Evolutionary conservation across 257 asterid genomes (phyloP), one percentile per base, ranked within the genome.

Genomic region (Coffea eugenioides): DNA sequence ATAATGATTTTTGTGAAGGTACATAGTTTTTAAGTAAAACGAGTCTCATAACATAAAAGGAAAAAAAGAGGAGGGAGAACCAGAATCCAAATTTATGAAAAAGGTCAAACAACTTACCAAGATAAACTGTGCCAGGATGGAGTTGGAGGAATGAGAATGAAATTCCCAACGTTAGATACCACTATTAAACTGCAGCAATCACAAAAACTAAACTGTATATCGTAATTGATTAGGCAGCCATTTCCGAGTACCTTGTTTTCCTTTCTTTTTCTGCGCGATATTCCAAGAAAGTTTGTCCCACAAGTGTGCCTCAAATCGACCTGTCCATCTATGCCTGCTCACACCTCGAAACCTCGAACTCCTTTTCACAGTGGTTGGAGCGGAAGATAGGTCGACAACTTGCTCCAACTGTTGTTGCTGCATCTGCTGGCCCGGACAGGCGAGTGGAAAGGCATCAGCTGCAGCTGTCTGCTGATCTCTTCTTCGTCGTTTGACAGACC

Each of bases 271-370:
- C 84, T 89, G 95, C 27, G 93, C 84, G n/a, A 73, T 85, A 71
- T 89, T 88, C 92, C 92, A 89, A 31, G 89, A 86, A 43, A 84
- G 85, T 74, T 91, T 91, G 85, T 91, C 95, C 93, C 95, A 91
- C 78, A 91, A 82, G 82, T 91, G 95, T 3, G 93, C 91, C 68
- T 90, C 93, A 3, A 82, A 86, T 65, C 93, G 80, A 4, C 93
- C 90, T 1, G 95, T 91, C 95, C 93, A 90, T 69, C 89, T 74
- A 76, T 90, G 91, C 84, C 79, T 87, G 86, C 94, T 86, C 7
- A 83, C 93, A 1, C 97, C 97, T 6, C 97, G 91, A 77, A 86
- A 92, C 74, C 89, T 89, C 6, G 97, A 92, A 77, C 97, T 92
- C 80, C 95, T 85, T 67, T 90, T 92, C 80, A 90, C 90, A 2